Conservation (phyloP, 352 stramenopile genomes). For the Globisporangium camurandrum region DNA sequence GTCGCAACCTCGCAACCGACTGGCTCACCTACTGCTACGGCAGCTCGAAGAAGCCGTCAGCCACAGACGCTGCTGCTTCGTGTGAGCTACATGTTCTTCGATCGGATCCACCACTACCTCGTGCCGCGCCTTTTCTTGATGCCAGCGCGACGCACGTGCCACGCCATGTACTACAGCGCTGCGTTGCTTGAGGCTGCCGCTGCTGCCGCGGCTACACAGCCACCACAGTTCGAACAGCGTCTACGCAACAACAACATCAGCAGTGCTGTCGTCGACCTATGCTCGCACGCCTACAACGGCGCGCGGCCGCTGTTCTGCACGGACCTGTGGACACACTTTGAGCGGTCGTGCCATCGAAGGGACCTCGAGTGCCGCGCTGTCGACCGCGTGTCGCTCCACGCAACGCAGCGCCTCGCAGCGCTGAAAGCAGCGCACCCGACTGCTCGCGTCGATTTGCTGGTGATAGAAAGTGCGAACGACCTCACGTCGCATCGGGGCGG, state of each 20-base stretch:
- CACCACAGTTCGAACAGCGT: background rate
- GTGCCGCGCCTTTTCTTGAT: conserved; percentile 3
- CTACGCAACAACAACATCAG: background rate
- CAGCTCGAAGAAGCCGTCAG: too few species aligned
- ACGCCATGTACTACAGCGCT: conserved; percentile 3
- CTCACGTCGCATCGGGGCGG: background rate
- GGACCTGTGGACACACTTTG: conserved; percentile 7
- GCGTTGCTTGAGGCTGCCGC: background rate
- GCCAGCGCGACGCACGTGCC: conserved; percentile 4
- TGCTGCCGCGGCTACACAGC: background rate
- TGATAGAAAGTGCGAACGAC: conserved; percentile 8
- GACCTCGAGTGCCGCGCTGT: conserved; percentile 1
- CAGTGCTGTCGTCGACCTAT: background rate
- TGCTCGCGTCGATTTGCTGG: conserved; percentile 3
- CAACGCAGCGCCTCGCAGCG: background rate
- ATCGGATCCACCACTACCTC: conserved; percentile 13
- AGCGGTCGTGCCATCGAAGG: background rate
- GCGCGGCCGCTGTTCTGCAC: conserved; percentile 10
- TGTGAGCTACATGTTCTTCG: conserved; percentile 6
- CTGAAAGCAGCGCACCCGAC: conserved; percentile 2
- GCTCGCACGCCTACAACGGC: conserved; percentile 4
- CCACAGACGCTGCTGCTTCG: background rate
- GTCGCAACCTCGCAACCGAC: background rate
- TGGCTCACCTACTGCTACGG: too few species aligned
- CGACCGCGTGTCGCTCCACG: background rate